These are phyloP conservation scores for Suillus bovinus DNA, from an alignment of 768 basidiomycete genomes.

Conservation along the genomic window DNA sequence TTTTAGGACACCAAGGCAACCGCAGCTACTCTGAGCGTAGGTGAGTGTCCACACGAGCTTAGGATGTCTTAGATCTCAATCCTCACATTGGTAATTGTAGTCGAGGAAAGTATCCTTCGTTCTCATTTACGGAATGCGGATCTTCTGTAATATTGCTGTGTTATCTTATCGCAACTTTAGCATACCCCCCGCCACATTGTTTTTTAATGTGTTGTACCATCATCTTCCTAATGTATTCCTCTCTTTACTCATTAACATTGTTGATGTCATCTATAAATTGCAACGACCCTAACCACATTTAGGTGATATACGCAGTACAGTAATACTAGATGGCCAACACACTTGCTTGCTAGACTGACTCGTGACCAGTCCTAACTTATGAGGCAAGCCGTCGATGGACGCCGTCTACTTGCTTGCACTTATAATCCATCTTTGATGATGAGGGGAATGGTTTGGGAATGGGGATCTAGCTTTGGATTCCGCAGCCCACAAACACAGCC, in stretches of 20 bases:
- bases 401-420: too few relatives aligned
- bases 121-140: conserved; percentile 70
- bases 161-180: conserved; percentile 6
- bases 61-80: neutral
- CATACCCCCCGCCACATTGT: neutral
- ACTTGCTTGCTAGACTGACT: neutral
- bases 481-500: too few relatives aligned
- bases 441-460: neutral
- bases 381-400: too few relatives aligned
- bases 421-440: neutral
- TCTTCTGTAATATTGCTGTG: conserved; percentile 49
- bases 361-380: too few relatives aligned
- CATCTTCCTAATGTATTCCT: neutral
- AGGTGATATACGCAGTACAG: neutral
- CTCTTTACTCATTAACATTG: neutral
- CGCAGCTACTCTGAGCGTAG: conserved; percentile 66
- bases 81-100: conserved; percentile 32
- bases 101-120: conserved; percentile 73
- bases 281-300: neutral
- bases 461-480: neutral
- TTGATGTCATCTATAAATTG: neutral
- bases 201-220: neutral
- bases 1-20: conserved; percentile 73
- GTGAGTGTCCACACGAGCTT: conserved; percentile 37
- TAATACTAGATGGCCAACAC: neutral